Evolutionary conservation across 1,284 basidiomycete species (phyloP).

Genomic region (Ustilago shanxiensis): DNA sequence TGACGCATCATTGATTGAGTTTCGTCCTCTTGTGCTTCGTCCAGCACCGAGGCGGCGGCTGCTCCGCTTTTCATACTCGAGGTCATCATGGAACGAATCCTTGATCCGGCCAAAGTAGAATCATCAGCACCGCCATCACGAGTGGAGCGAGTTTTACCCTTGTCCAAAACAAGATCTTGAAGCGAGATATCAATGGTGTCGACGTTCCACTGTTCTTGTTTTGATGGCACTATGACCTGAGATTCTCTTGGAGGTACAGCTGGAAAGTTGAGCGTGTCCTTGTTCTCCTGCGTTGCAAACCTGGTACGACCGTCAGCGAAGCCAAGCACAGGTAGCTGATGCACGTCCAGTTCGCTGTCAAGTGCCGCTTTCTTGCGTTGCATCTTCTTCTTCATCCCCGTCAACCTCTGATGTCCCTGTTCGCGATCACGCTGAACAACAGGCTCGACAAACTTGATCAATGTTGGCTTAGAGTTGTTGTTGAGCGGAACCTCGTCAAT

Average conservation of each 20-base stretch:
- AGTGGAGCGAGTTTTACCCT: slow-evolving; percentile 15
- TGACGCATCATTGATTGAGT: background rate
- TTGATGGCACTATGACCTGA: background rate
- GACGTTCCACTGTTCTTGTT: slow-evolving; percentile 45
- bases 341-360: slow-evolving; percentile 16
- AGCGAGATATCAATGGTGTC: slow-evolving; percentile 46
- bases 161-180: slow-evolving; percentile 38
- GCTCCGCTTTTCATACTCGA: background rate
- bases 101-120: background rate
- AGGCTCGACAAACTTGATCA: slow-evolving; percentile 50
- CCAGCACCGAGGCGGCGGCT: slow-evolving; percentile 34
- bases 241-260: slow-evolving; percentile 24
- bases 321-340: slow-evolving; percentile 34
- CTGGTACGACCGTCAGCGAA: slow-evolving; percentile 22
- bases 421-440: slow-evolving; percentile 33
- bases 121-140: background rate
- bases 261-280: slow-evolving; percentile 30
- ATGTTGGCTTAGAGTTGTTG: slow-evolving; percentile 24
- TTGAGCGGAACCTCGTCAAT: slow-evolving; percentile 20
- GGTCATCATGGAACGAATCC: background rate
- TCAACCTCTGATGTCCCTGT: slow-evolving; percentile 13
- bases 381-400: slow-evolving; percentile 50
- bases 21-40: slow-evolving; percentile 33
- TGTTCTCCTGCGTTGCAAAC: slow-evolving; percentile 11
- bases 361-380: slow-evolving; percentile 20